Base-by-base conservation (phyloP, 2,329 filamentous ascomycete genomes). In the Aspergillus terreus region DNA sequence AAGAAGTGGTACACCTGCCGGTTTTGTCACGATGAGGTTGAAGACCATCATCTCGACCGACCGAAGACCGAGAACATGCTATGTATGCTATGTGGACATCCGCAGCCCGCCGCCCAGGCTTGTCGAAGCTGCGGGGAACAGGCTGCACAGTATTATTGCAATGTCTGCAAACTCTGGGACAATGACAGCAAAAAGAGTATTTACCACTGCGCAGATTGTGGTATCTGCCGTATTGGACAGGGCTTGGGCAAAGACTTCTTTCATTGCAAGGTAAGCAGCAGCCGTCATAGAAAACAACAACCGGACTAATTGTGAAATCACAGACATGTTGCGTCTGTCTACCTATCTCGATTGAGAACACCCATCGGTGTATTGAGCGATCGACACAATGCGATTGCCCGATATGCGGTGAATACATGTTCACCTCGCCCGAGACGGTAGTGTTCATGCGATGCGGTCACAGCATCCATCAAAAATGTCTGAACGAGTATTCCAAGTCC, bases 361-460 rank as follows among this genome's bases (percentile, higher is more conserved):
- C 87, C 6, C 94, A 99, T 75, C 91, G 90, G 60, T 99, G 94
- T 66, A 92, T 97, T 59, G 94, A 97, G 71, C 83, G 90, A 45
- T 92, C 91, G 7, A 96, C 90, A 30, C 92, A 99, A 67, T 95
- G 91, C 66, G 88, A 97, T 67, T 99, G 94, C 69, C 94, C 94
- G 4, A 96, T 99, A 51, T 99, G 94, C 70, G 88, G 92, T 57
- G 92, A 96, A 54, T 96, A 96, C 68, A 88, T 99, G 78, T 97
- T 97, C 70, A 95, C 88, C 2, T 96, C 92, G 7, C 87, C 89
- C 2, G 84, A 85, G 50, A 85, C 88, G 0, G 91, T 97, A 6
- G 90, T 96, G 19, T 95, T 95, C 65, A 94, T 99, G 88, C 83
- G 84, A 36, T 99, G 94, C 69, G 94, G 94, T 2, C 94, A 99